Evolutionary conservation across 768 basidiomycete genomes (phyloP), one percentile per base, ranked within the genome.

Genomic region (Termitomyces eurrhizus): DNA sequence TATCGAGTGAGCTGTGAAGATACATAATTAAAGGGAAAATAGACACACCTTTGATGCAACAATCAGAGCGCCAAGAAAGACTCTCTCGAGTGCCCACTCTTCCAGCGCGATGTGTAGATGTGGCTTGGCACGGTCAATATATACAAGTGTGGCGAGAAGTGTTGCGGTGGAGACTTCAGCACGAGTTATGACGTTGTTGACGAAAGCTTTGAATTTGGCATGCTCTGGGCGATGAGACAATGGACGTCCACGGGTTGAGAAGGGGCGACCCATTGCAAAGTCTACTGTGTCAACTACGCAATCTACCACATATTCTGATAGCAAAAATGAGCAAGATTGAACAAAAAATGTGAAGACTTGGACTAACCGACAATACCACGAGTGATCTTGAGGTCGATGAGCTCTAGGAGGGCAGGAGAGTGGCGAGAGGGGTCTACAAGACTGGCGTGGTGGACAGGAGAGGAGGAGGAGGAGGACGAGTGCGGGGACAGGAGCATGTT

Each of bases 51-150:
- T 95, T 75, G 88, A 88, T 7, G 93, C 93, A 51, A 84, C 79
- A 73, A 95, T 94, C 64, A 95, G 74, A n/a, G 92, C 87, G 54
- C 93, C 93, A 46, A 95, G 83, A 75, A 95, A 95, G 35, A 95
- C 93, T 45, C 93, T 86, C 74, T 95, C 92, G 52, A 90, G 80
- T 14, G 93, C 93, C 90, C 90, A 92, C 68, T 90, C 86, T 69
- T 91, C 89, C 61, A 90, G 77, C 9, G 88, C 88, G 64, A 92
- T 92, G 69, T 89, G 87, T 46, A 93, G 80, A 71, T 91, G 88
- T 3, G 88, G 88, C 66, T 86, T 86, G 3, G 90, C 88, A 58
- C 91, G 76, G 74, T 86, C 77, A 69, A 92, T 87, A 73, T 92
- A 93, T 70, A 87, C 88, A 56, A 92, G 83, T 7, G 89, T 73